A percentile compares a stretch with the other conserved stretches of the same genome.
Evolutionary conservation across 768 basidiomycete genomes (phyloP).

Genomic region (Mycena leptocephala): DNA sequence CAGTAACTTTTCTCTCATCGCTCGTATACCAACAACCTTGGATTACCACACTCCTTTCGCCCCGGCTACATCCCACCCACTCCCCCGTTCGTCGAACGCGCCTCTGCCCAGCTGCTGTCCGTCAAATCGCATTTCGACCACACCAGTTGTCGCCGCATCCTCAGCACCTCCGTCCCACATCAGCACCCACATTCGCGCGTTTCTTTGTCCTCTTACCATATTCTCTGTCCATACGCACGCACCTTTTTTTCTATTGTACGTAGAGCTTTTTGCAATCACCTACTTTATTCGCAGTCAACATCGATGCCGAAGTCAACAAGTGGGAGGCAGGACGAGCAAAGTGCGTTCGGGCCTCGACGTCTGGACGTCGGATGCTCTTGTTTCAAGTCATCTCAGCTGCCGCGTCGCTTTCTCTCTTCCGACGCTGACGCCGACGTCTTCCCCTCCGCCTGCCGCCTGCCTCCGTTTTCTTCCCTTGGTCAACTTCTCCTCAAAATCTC

Average conservation of each 20-base stretch:
- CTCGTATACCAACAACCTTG: constrained; percentile 17
- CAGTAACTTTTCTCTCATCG: constrained; percentile 14
- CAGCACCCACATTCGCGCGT: not conserved
- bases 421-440: too few relatives aligned
- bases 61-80: not conserved
- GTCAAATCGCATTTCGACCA: not conserved
- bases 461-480: too few relatives aligned
- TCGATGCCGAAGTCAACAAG: too few relatives aligned
- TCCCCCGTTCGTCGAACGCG: not conserved
- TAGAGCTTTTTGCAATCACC: not conserved
- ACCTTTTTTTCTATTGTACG: constrained; percentile 19
- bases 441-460: too few relatives aligned
- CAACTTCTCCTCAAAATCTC: too few relatives aligned
- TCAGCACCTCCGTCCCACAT: not conserved
- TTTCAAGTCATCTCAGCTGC: too few relatives aligned
- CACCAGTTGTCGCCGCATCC: not conserved
- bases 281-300: not conserved
- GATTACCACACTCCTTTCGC: constrained; percentile 14
- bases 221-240: constrained; percentile 6
- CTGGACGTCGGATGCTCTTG: too few relatives aligned
- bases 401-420: too few relatives aligned
- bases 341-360: too few relatives aligned
- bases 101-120: not conserved
- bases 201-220: not conserved
- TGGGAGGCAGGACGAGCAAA: too few relatives aligned